Percentiles rank a stretch among this genome's conserved stretches.
These are phyloP conservation scores for Mikania micrantha DNA, from an alignment of 129 eudicot genomes.

Conservation along the genomic window DNA sequence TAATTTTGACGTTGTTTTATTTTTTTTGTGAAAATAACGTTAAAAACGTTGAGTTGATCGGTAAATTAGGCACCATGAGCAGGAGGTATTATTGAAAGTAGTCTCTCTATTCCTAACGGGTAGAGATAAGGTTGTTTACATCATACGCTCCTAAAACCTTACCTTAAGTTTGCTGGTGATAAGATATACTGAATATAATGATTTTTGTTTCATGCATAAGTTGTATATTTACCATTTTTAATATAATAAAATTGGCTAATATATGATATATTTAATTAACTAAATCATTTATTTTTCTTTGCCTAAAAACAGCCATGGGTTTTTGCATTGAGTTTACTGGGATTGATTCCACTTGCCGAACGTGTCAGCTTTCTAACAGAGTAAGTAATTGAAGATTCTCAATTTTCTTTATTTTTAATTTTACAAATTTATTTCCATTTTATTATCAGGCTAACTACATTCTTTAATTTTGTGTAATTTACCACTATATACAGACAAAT, in stretches of 20 bases:
- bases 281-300: neutral
- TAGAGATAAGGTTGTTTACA: too few species aligned
- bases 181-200: too few species aligned
- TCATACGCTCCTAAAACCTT: too few species aligned
- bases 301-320: slow-evolving; percentile 67
- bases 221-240: neutral
- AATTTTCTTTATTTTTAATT: neutral
- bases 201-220: neutral
- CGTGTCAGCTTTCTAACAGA: slow-evolving; percentile 87
- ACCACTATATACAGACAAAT: slow-evolving; percentile 53
- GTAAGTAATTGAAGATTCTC: slow-evolving; percentile 55
- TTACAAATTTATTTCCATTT: neutral
- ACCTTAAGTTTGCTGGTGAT: too few species aligned
- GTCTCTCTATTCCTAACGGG: too few species aligned
- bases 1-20: too few species aligned
- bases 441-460: neutral
- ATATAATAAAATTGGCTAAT: neutral
- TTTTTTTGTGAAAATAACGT: too few species aligned
- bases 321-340: slow-evolving; percentile 71
- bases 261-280: neutral
- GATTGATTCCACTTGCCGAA: slow-evolving; percentile 84
- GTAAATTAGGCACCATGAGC: too few species aligned
- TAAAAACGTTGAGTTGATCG: too few species aligned
- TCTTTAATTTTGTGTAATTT: neutral
- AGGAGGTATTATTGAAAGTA: too few species aligned